Evolutionary conservation across 2,329 filamentous ascomycete genomes (phyloP).

Genomic region (Pseudopyricularia javanii): DNA sequence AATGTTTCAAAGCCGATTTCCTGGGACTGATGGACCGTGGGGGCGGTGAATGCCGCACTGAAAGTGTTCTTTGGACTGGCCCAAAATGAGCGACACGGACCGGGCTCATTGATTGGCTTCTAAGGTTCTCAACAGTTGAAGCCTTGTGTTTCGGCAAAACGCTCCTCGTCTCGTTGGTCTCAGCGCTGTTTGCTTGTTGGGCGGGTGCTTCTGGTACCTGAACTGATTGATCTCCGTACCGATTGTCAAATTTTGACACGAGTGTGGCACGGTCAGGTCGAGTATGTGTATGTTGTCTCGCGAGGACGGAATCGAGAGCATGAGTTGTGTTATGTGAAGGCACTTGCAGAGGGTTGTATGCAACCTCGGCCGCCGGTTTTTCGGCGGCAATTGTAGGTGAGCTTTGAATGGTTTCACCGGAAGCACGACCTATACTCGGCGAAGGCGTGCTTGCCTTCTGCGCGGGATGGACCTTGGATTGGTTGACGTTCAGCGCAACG

Average conservation of each 20-base stretch:
- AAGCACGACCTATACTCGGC: not conserved
- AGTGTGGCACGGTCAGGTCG: constrained; percentile 2
- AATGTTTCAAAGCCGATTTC: constrained; percentile 64
- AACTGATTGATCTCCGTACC: not conserved
- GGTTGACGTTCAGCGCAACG: not conserved
- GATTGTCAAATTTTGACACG: not conserved
- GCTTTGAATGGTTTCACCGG: constrained; percentile 17
- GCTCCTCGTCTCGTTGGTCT: not conserved
- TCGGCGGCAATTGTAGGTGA: constrained; percentile 28
- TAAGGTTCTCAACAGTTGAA: constrained; percentile 5
- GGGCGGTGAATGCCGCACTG: constrained; percentile 55
- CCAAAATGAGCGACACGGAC: constrained; percentile 57
- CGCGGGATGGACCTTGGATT: not conserved
- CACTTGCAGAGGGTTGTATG: constrained; percentile 7
- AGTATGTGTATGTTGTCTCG: constrained; percentile 15
- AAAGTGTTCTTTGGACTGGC: constrained; percentile 37
- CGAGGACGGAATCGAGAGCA: constrained; percentile 21
- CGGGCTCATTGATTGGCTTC: constrained; percentile 47
- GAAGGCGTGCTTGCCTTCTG: not conserved
- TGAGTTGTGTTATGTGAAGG: constrained; percentile 2
- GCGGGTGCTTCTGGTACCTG: not conserved
- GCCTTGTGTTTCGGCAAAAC: not conserved
- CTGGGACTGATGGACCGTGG: constrained; percentile 61
- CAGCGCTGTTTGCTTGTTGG: not conserved
- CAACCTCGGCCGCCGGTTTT: constrained; percentile 11